Base-by-base conservation (phyloP, 2,329 filamentous ascomycete genomes). In the Alternaria sp. region DNA sequence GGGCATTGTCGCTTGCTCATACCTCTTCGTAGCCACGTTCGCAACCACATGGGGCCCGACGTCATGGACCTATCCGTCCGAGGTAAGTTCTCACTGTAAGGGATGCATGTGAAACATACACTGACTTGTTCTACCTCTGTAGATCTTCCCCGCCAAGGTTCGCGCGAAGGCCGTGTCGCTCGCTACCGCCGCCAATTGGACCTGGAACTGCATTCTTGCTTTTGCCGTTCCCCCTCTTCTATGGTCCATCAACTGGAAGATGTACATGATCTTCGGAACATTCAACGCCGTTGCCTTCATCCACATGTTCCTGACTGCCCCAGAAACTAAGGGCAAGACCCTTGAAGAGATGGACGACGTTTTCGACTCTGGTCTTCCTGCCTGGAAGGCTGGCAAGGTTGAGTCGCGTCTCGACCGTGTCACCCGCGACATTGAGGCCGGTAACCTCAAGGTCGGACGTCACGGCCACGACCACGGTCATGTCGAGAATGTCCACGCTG, bases 1-100 rank as follows among this genome's bases (percentile, higher is more conserved):
- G 61, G 90, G 84, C 4, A 79, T 85, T 10, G 80, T 83, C 2
- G 83, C 82, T 10, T 81, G 75, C 73, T 82, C 77, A 17, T 83
- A 79, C 60, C 75, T 84, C 43, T 81, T 83, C 63, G 81, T 82
- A 10, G 81, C 81, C n/a, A 79, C 77, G 2, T 82, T 81, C 56
- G 81, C 81, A 0, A 80, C 81, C 0, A 82, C 79, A 17, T 82
- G 80, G 79, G 80, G 76, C 4, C 77, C 76, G 0, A 73, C 69
- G 0, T 75, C 73, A 1, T 80, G 78, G 78, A 79, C 76, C 2
- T 80, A 80, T 61, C 77, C 78, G 1, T 73, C 73, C 2, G 80
- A 81, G 36, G 36, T 40, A 40, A 40, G 36, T 40, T 17, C 36
- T 6, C 1, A 40, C 36, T 40, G 36, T 40, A 11, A 17, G 36